Evolutionary conservation across 129 eudicot genomes (phyloP), one percentile per base, ranked within the genome.

Genomic region (Tagetes erecta): DNA sequence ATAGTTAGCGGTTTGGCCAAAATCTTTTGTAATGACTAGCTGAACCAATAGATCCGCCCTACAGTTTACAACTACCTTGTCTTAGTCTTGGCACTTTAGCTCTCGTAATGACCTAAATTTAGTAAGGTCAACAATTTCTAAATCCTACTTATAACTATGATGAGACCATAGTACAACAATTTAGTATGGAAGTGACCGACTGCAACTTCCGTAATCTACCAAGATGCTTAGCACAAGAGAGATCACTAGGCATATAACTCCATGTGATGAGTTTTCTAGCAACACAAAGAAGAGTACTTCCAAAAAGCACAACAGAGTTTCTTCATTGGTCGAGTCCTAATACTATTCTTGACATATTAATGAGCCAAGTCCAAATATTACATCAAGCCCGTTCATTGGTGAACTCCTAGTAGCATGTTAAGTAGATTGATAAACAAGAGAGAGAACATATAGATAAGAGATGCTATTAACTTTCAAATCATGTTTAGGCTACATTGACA

Each of bases 211-310:
- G 40, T 64, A 38, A 38, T 38, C 65, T 36, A 42, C 41, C 46
- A 49, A 47, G 56, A 57, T 13, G 57, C 71, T 75, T 64, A 75
- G 51, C 55, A 38, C 46, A 38, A 64, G 52, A 50, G 64, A 14
- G 63, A n/a, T 49, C 46, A 62, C 45, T 46, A 20, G 40, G 67
- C 36, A 13, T 73, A 47, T 45, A 34, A 73, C 36, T 60, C 78
- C 76, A 71, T 71, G 76, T 56, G 52, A 39, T 12, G 66, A 53
- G 40, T 27, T 71, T 55, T 71, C 52, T 57, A 44, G 60, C 20
- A 45, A 46, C 58, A 33, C 20, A 73, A n/a, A 52, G 35, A 53
- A 53, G 34, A 55, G 38, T 57, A 55, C 34, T 58, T 38, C 76
- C 55, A 72, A 47, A 3, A 11, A 64, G 64, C 56, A 74, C 49